Evolutionary conservation across 257 asterid species (phyloP).

Genomic region (Thymus mandschuricus): DNA sequence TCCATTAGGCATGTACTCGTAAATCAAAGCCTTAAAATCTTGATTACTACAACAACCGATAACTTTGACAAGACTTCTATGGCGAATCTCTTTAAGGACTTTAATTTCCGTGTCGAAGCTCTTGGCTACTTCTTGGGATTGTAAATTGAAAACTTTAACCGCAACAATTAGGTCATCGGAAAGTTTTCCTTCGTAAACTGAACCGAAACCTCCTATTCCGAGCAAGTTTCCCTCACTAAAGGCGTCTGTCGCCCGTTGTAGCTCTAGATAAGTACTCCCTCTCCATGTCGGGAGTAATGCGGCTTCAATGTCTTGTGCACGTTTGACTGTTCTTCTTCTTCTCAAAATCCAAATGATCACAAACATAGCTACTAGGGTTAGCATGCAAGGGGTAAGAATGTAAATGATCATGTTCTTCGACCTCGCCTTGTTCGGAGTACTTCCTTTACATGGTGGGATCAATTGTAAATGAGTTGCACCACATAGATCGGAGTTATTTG

Average conservation of each 20-base stretch:
- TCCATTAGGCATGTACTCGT: slow-evolving; percentile 44
- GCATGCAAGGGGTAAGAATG: slow-evolving; percentile 3
- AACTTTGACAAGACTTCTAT: slow-evolving; percentile 44
- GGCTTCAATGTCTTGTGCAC: not conserved
- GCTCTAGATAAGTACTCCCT: slow-evolving; percentile 46
- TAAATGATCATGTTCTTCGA: slow-evolving; percentile 11
- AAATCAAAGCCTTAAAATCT: slow-evolving; percentile 39
- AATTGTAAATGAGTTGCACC: slow-evolving; percentile 36
- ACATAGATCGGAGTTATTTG: slow-evolving; percentile 41
- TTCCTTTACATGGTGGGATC: slow-evolving; percentile 41
- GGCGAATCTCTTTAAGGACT: slow-evolving; percentile 41
- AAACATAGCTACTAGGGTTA: not conserved
- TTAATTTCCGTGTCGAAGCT: slow-evolving; percentile 43
- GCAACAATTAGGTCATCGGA: slow-evolving; percentile 41
- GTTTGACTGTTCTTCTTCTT: not conserved
- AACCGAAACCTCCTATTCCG: slow-evolving; percentile 58
- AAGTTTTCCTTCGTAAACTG: slow-evolving; percentile 46
- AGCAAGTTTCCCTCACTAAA: slow-evolving; percentile 42
- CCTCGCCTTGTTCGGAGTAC: slow-evolving; percentile 27
- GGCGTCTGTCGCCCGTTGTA: slow-evolving; percentile 42
- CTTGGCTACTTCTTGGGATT: slow-evolving; percentile 29
- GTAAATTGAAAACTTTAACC: slow-evolving; percentile 42
- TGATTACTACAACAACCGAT: slow-evolving; percentile 35
- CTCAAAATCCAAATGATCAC: not conserved
- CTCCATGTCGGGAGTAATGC: slow-evolving; percentile 27